A percentile compares a stretch with the other conserved stretches of the same genome.
Conservation (phyloP, 768 basidiomycete genomes). For the Tricholoma furcatifolium region DNA sequence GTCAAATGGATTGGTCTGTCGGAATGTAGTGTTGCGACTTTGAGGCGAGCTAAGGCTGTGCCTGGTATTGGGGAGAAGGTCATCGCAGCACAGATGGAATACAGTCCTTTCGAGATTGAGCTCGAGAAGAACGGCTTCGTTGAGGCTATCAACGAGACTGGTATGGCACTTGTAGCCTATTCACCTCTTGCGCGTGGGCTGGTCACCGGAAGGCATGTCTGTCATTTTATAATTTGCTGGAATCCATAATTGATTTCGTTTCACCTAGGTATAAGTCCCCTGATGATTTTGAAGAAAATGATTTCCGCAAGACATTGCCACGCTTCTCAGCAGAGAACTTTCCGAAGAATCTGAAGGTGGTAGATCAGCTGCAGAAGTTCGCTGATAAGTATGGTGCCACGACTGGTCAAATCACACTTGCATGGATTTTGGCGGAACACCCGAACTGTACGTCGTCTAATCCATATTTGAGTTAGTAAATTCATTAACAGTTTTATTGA, state of each 20-base stretch:
- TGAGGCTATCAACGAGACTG: slow-evolving; percentile 40
- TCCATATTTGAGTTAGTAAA: no score
- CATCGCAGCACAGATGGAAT: slow-evolving; percentile 43
- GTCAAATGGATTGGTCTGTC: slow-evolving; percentile 51
- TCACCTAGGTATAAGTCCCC: slow-evolving; percentile 29
- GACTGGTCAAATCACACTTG: slow-evolving; percentile 40
- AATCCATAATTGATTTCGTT: no score
- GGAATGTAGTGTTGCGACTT: slow-evolving; percentile 39
- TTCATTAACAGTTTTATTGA: no score
- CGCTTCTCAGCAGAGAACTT: slow-evolving; percentile 40
- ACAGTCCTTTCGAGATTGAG: slow-evolving; percentile 40
- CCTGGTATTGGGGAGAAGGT: slow-evolving; percentile 33
- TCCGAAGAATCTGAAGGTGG: slow-evolving; percentile 37
- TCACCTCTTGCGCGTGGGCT: slow-evolving; percentile 49
- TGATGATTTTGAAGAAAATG: slow-evolving; percentile 37
- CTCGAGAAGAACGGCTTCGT: slow-evolving; percentile 40
- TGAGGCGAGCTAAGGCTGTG: slow-evolving; percentile 47
- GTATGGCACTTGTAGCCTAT: slow-evolving; percentile 44
- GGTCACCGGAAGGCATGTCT: slow-evolving; percentile 40
- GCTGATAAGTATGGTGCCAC: slow-evolving; percentile 36
- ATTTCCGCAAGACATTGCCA: slow-evolving; percentile 34
- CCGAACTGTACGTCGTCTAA: slow-evolving; percentile 14
- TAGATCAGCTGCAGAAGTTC: slow-evolving; percentile 30
- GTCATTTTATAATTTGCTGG: background rate
- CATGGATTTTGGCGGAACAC: slow-evolving; percentile 39